These are phyloP conservation scores for Pythium dissimile DNA, from an alignment of 352 stramenopile genomes.

Conservation along the genomic window DNA sequence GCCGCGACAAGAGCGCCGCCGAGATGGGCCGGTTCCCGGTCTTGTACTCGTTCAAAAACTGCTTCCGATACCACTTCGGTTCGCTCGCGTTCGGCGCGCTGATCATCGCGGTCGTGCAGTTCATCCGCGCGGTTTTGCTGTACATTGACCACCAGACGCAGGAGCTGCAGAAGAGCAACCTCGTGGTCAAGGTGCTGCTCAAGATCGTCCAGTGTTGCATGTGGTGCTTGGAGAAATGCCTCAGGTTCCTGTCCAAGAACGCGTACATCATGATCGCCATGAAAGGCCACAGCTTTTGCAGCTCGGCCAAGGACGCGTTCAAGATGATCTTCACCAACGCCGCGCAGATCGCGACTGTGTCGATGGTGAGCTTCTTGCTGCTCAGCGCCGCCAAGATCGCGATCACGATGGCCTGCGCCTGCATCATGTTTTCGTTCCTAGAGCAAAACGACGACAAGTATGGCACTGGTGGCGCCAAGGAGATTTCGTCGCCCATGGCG, in stretches of 20 bases:
- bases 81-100: slow-evolving; percentile 96
- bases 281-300: slow-evolving; percentile 70
- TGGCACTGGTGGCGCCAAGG: slow-evolving; percentile 23
- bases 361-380: slow-evolving; percentile 89
- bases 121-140: slow-evolving; percentile 89
- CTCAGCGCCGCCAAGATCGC: slow-evolving; percentile 92
- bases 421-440: slow-evolving; percentile 44
- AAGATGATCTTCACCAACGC: slow-evolving; percentile 93
- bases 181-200: slow-evolving; percentile 82
- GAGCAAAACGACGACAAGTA: slow-evolving; percentile 54
- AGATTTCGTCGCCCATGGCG: slow-evolving; percentile 86
- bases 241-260: slow-evolving; percentile 98
- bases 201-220: slow-evolving; percentile 85
- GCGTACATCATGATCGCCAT: slow-evolving; percentile 90
- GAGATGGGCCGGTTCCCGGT: slow-evolving; percentile 81
- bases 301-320: slow-evolving; percentile 88
- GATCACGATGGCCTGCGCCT: slow-evolving; percentile 47
- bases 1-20: slow-evolving; percentile 34
- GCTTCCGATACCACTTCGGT: slow-evolving; percentile 89
- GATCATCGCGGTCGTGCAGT: slow-evolving; percentile 96
- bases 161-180: slow-evolving; percentile 65
- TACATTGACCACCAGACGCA: slow-evolving; percentile 93
- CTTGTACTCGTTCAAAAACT: slow-evolving; percentile 46
- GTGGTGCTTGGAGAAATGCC: slow-evolving; percentile 93
- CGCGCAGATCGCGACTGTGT: slow-evolving; percentile 87